A percentile compares a stretch with the other conserved stretches of the same genome.
These are phyloP conservation scores for Viola pubescens DNA, from an alignment of 441 rosid genomes.

Conservation along the genomic window DNA sequence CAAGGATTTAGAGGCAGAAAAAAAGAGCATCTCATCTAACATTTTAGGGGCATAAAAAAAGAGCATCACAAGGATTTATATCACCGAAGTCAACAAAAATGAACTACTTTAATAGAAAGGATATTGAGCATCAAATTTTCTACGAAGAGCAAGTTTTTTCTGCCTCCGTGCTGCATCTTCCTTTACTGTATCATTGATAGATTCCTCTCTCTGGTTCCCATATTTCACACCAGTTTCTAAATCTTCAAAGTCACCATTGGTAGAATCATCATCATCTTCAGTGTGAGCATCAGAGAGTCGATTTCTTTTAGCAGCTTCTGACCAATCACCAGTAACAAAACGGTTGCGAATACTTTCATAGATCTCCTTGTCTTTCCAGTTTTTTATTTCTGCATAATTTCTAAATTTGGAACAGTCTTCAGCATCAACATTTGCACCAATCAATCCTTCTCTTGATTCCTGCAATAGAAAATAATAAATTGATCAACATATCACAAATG, in stretches of 20 bases:
- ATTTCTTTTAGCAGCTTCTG: constrained; percentile 62
- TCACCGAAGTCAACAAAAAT: not conserved
- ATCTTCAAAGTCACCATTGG: constrained; percentile 87
- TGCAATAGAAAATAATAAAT: constrained; percentile 29
- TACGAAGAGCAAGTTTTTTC: constrained; percentile 77
- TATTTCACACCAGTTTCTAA: constrained; percentile 69
- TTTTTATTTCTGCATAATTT: constrained; percentile 35
- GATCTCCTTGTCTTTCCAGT: constrained; percentile 61
- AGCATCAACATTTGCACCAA: constrained; percentile 30
- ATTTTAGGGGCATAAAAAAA: too few relatives aligned
- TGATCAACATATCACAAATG: not conserved
- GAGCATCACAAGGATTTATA: not conserved
- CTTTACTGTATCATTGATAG: constrained; percentile 21
- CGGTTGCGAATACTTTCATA: constrained; percentile 71
- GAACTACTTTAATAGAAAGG: constrained; percentile 35
- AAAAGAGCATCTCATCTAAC: too few relatives aligned
- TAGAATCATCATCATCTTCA: constrained; percentile 41
- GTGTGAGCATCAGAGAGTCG: constrained; percentile 23
- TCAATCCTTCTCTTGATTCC: constrained; percentile 40
- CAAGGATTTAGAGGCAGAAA: too few relatives aligned
- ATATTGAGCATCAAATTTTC: constrained; percentile 75
- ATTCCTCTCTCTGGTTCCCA: constrained; percentile 29
- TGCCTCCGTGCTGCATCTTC: constrained; percentile 60
- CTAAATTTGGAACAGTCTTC: constrained; percentile 77
- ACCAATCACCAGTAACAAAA: constrained; percentile 89